Evolutionary conservation across 148 eudicot genomes (phyloP), one percentile per base, ranked within the genome.

Genomic region (Cornus florida): DNA sequence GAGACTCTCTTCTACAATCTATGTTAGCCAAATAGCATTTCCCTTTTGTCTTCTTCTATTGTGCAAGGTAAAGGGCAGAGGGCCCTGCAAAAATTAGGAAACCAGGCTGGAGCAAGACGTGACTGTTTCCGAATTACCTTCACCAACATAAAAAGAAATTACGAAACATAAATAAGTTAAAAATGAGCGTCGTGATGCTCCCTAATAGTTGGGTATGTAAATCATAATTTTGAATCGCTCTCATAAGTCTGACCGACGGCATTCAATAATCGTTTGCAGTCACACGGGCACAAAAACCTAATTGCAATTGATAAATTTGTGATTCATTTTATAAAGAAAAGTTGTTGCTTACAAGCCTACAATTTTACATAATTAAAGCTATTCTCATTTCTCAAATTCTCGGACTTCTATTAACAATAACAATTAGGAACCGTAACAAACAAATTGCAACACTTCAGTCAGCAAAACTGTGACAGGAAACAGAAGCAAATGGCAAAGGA

Each of bases 401-500:
- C 57, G 72, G 32, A 32, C 67, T 62, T 56, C 23, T 76, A 82
- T 59, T 66, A 50, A 33, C 80, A 82, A 24, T 72, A 65, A n/a
- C 77, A 80, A 72, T 76, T 9, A 71, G 69, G 75, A 62, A 19
- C 72, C 71, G 46, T 28, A 20, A 77, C 20, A 56, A 67, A 72
- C 78, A 77, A 72, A 77, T 74, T 67, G 77, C 70, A 39, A 57
- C 31, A 82, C 24, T 50, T 69, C 14, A 77, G 24, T 72, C 62
- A 53, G 75, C 81, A 77, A 82, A 82, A 82, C 67, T 82, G 79
- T 82, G 81, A 77, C 73, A 77, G 77, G 71, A 68, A 81, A 81
- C 75, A 80, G 75, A 80, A 39, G 75, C 62, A 50, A 57, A 72
- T 38, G 77, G 66, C 19, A 81, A 56, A 73, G 73, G 80, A 77